phyloP scores from a whole-genome alignment of 2,329 filamentous ascomycete species.

The Xylariales sp. region DNA sequence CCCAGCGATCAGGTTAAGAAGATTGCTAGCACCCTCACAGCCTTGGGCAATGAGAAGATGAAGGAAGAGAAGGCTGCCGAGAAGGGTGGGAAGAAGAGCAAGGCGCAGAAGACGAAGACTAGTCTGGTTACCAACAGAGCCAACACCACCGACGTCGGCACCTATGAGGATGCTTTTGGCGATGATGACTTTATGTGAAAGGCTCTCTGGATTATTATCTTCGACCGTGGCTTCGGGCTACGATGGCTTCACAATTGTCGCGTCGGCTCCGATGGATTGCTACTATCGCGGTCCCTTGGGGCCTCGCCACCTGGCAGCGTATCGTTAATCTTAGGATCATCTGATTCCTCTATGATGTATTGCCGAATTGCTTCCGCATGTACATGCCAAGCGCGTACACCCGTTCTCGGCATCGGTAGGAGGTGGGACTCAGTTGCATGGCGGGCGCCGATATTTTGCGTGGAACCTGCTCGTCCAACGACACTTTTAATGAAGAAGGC shows the following conservation, averaged over 20 bases:
- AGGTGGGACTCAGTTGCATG: too few relatives aligned
- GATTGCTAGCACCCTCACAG: conserved; percentile 80
- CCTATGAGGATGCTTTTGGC: conserved; percentile 81
- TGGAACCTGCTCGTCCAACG: too few relatives aligned
- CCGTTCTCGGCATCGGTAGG: too few relatives aligned
- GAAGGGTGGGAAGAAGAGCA: conserved; percentile 93
- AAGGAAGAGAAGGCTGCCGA: conserved; percentile 95
- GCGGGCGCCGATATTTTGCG: too few relatives aligned
- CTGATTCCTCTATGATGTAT: conserved; percentile 2
- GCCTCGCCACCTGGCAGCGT: conserved; percentile 1
- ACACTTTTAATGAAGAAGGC: too few relatives aligned
- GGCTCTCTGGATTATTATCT: conserved; percentile 13
- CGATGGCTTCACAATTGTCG: not conserved
- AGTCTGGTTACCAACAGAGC: conserved; percentile 64
- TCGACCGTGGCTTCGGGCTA: conserved; percentile 12
- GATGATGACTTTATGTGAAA: conserved; percentile 76
- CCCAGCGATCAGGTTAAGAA: conserved; percentile 96
- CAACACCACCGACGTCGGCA: conserved; percentile 62
- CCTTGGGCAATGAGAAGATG: conserved; percentile 94
- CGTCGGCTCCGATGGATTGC: not conserved
- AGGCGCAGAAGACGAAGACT: conserved; percentile 89
- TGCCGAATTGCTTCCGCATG: not conserved
- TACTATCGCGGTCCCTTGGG: not conserved
- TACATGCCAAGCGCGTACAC: too few relatives aligned
- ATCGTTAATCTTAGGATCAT: conserved; percentile 1